Percentiles rank a stretch among this genome's conserved stretches.
Conservation (phyloP, 345 rosid species). For the Hirschfeldia incana region DNA sequence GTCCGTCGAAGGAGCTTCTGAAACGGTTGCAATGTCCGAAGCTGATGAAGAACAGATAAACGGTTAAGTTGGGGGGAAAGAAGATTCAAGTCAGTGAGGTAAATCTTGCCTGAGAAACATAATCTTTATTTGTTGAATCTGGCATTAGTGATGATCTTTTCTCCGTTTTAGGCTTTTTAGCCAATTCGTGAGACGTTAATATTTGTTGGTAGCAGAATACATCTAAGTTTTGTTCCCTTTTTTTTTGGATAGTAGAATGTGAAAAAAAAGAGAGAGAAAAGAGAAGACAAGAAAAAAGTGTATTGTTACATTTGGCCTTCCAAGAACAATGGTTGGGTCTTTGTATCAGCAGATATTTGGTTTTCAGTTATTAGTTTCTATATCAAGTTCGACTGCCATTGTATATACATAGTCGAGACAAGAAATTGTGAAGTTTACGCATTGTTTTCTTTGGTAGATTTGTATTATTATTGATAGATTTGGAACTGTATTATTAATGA, state of each 20-base stretch:
- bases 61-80: conserved; percentile 1
- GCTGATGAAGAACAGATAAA: conserved; percentile 24
- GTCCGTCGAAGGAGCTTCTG: conserved; percentile 40
- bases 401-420: conserved; percentile 9
- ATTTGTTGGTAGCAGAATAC: conserved; percentile 39
- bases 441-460: not conserved
- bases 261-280: conserved; percentile 19
- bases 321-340: conserved; percentile 32
- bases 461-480: not conserved
- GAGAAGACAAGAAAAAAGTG: conserved; percentile 1
- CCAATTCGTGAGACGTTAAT: conserved; percentile 40
- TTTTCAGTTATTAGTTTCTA: not conserved
- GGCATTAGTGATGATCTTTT: conserved; percentile 23
- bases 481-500: not conserved
- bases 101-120: conserved; percentile 32
- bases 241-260: conserved; percentile 26
- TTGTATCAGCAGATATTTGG: not conserved
- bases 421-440: conserved; percentile 1
- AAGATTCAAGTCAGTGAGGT: conserved; percentile 48
- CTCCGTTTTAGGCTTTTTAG: conserved; percentile 30
- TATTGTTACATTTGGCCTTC: conserved; percentile 35
- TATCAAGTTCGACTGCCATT: conserved; percentile 5
- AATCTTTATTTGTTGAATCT: conserved; percentile 16
- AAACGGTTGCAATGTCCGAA: not conserved
- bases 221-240: not conserved